Base-by-base conservation (phyloP, 768 basidiomycete species). In the Podaxis carcinomalis region DNA sequence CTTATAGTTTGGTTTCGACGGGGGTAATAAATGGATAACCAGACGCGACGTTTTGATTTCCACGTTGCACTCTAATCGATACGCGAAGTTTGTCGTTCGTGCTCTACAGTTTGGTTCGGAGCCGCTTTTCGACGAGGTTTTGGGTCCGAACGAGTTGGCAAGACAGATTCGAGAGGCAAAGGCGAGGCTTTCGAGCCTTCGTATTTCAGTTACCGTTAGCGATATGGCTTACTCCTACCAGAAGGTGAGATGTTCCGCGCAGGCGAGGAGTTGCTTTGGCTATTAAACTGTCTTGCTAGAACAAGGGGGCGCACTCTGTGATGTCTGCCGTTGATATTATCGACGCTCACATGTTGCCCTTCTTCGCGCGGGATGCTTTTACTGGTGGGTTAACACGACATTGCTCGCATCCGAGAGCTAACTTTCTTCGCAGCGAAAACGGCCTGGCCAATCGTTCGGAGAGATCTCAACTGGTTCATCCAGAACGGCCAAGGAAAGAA, bases 41-140 rank as follows among this genome's bases (percentile, higher is more conserved):
- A 81, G 86, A 27, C 79, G 86, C 9, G 78, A 87, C 64, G 70
- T 71, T 2, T 77, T 88, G 51, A 71, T 88, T 42, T 72, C 68
- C 21, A 75, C 77, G 0, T 78, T 89, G 27, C 83, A 81, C 57
- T 80, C 81, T 1, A 88, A 88, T 58, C 77, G 80, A 1, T 86
- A 81, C 63, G 86, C 85, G 14, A 82, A 83, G 63, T 89, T 83
- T 57, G 80, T 89, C 25, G 87, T 85, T 0, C 82, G 86, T 19
- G 84, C 74, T 1, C 71, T 89, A 3, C 88, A 90, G 62, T 89
- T 89, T 64, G 88, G 88, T 35, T 87, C 87, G 0, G 88, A 89
- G 65, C 88, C 88, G 1, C 73, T 89, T 21, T 90, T 71, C 61
- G 88, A 89, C 66, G 58, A 70, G 40, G 88, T 81, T 35, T 72